Evolutionary conservation across 2,329 filamentous ascomycete genomes (phyloP), one percentile per base, ranked within the genome.

Genomic region (Ceratocystis albifundus): DNA sequence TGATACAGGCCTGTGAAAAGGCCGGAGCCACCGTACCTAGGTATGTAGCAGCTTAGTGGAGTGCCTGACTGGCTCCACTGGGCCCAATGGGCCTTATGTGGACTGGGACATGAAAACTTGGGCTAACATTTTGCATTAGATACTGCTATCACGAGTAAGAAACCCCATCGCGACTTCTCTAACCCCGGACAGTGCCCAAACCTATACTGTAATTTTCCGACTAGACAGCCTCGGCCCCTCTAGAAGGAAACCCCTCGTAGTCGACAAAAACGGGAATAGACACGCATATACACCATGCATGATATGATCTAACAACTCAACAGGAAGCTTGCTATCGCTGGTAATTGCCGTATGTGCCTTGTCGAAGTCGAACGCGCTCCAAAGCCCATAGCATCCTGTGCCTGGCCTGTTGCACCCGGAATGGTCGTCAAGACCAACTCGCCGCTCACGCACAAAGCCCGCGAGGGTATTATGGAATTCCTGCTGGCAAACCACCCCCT

Each of bases 371-470:
- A 97, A 80, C 86, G 86, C 78, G 89, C 90, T 69, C 94, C 94
- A 68, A 99, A 99, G 80, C 94, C 94, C 68, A 92, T 97, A 67
- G 94, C 94, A 72, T 99, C 94, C 69, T 99, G 94, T 78, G 94
- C 94, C 72, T 99, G 94, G 94, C 94, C 94, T 64, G 94, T 97
- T 71, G 92, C 96, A 77, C 90, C 94, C 66, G 94, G 94, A 69
- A 99, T 99, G 94, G 91, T 96, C 64, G 94, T 99, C 73, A 96
- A 97, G 84, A 99, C 94, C 70, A 90, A 96, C 78, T 96, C 94
- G 67, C 90, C 93, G 55, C 84, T 97, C 70, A 88, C 90, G 72
- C 94, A 99, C 82, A 99, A 99, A 80, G 94, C 94, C 72, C 87
- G 94, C 74, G 94, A 99, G 81, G 94, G 94, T 75, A 91, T 99